Evolutionary conservation across 1,284 basidiomycete genomes (phyloP).

Genomic region (Entoloma clypeatum): DNA sequence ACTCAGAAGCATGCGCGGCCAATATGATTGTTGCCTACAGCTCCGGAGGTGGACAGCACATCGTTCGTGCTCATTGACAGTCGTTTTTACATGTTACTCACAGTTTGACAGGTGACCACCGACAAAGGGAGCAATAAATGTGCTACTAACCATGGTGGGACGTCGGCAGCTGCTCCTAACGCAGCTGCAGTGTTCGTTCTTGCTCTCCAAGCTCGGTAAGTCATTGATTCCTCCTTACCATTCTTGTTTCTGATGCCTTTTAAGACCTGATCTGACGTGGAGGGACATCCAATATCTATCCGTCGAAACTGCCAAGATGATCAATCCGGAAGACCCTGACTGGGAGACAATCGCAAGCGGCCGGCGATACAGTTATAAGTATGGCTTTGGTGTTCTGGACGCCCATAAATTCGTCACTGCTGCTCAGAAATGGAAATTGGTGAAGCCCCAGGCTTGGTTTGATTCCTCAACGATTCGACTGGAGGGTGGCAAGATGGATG

Average conservation of each 20-base stretch:
- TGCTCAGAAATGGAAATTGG: constrained; percentile 79
- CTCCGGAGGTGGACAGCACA: constrained; percentile 90
- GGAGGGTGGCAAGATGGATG: constrained; percentile 55
- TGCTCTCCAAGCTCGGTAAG: constrained; percentile 78
- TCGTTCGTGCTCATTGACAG: constrained; percentile 52
- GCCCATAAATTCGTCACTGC: constrained; percentile 82
- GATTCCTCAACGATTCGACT: constrained; percentile 70
- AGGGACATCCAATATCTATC: constrained; percentile 94
- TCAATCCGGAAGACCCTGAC: constrained; percentile 90
- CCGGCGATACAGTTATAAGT: constrained; percentile 92
- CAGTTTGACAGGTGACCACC: constrained; percentile 77
- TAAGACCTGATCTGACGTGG: constrained; percentile 91
- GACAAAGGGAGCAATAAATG: constrained; percentile 88
- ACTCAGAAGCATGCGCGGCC: constrained; percentile 95
- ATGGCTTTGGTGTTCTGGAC: constrained; percentile 90
- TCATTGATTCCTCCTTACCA: constrained; percentile 5
- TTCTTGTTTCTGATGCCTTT: background rate
- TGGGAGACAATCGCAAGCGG: constrained; percentile 88
- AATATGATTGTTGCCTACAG: constrained; percentile 96
- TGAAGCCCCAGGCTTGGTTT: constrained; percentile 94
- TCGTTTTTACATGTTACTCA: constrained; percentile 4
- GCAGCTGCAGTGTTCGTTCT: constrained; percentile 89
- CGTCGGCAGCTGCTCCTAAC: constrained; percentile 96
- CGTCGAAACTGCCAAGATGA: constrained; percentile 71
- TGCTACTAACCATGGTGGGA: constrained; percentile 88